Percentiles rank a stretch among this genome's conserved stretches.
Conservation (phyloP, 108 stramenopile species). For the Aurantiochytrium sp. region DNA sequence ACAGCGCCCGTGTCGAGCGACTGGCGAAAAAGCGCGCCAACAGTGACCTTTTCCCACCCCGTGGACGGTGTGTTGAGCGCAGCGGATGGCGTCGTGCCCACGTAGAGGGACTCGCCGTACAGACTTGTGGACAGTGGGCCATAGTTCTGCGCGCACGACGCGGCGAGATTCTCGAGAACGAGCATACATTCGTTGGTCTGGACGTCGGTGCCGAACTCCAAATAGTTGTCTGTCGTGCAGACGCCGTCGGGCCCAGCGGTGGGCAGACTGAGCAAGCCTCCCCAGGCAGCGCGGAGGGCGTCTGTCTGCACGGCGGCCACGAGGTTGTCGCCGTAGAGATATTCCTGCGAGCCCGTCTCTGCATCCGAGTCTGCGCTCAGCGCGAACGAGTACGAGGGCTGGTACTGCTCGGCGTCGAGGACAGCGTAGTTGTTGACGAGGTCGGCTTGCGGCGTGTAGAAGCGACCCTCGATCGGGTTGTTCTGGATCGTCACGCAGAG, state of each 20-base stretch:
- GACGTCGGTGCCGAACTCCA: neutral
- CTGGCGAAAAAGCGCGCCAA: neutral
- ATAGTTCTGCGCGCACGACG: neutral
- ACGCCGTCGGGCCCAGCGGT: neutral
- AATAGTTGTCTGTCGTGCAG: neutral
- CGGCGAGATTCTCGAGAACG: neutral
- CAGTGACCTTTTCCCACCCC: neutral
- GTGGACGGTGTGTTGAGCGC: neutral
- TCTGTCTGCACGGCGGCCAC: neutral
- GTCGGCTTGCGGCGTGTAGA: neutral
- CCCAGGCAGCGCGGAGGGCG: neutral
- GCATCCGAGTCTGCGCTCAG: neutral
- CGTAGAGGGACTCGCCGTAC: neutral
- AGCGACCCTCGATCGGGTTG: neutral
- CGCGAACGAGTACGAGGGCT: neutral
- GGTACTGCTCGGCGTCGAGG: neutral
- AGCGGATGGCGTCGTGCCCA: neutral
- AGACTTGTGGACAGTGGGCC: neutral
- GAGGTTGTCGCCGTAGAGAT: neutral
- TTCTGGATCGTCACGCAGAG: neutral
- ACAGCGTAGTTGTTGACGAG: neutral
- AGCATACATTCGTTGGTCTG: neutral
- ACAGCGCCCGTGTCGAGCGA: neutral
- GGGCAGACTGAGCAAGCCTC: neutral
- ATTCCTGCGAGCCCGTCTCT: neutral